Evolutionary conservation across 345 rosid genomes (phyloP).

Genomic region (Gossypium bickii): DNA sequence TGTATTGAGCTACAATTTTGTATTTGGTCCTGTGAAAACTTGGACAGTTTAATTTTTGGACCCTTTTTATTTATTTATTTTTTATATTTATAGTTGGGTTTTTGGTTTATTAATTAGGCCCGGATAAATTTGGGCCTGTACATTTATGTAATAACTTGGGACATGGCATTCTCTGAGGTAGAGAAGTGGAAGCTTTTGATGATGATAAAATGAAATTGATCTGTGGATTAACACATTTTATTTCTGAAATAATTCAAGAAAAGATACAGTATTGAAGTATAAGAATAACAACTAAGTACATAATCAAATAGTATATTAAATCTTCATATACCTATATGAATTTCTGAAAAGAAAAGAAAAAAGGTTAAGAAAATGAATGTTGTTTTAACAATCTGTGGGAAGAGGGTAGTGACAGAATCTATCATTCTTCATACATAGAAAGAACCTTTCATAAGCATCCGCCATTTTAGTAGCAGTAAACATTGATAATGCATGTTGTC

Average conservation of each 20-base stretch:
- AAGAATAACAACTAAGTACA: not conserved
- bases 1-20: no score
- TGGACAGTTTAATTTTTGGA: no score
- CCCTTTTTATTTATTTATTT: no score
- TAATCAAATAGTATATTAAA: not conserved
- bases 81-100: no score
- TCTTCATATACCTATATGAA: not conserved
- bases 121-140: no score
- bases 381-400: slow-evolving; percentile 34
- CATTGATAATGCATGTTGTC: slow-evolving; percentile 40
- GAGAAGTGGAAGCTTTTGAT: not conserved
- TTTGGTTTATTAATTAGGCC: no score
- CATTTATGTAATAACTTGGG: not conserved
- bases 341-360: not conserved
- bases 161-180: not conserved
- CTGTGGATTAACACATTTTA: not conserved
- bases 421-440: slow-evolving; percentile 64
- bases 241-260: not conserved
- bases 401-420: slow-evolving; percentile 60
- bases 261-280: not conserved
- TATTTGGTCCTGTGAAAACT: no score
- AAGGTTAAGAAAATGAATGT: not conserved
- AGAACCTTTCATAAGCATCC: slow-evolving; percentile 52
- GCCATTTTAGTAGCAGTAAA: slow-evolving; percentile 72
- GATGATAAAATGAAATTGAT: not conserved